Conservation (phyloP, 129 eudicot genomes). For the Dittrichia graveolens region DNA sequence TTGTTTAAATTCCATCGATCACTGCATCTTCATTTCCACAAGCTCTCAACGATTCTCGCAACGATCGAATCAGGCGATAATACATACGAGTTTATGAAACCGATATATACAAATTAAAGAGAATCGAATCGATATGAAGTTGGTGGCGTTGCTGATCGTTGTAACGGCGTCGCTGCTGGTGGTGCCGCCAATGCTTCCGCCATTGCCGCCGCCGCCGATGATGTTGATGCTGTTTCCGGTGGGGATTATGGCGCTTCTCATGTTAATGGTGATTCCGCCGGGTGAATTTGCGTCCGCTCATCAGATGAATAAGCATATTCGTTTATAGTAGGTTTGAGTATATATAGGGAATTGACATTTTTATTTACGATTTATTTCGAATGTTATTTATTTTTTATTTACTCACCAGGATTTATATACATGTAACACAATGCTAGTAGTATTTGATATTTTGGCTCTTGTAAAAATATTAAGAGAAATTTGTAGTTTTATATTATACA, state of each 20-base stretch:
- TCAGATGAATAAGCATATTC: constrained; percentile 20
- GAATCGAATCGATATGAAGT: too few species aligned
- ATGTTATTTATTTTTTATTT: constrained; percentile 7
- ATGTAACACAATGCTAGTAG: background rate
- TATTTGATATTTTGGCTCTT: background rate
- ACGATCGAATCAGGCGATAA: background rate
- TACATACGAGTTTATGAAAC: constrained; percentile 4
- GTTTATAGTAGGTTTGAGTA: constrained; percentile 10
- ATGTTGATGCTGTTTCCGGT: constrained; percentile 61
- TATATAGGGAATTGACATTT: constrained; percentile 13
- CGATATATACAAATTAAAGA: background rate
- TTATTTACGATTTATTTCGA: constrained; percentile 8
- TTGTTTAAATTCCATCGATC: constrained; percentile 16
- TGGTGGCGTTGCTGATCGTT: constrained; percentile 34
- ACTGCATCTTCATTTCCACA: background rate
- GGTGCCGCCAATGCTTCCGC: constrained; percentile 58
- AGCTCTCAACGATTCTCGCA: too few species aligned
- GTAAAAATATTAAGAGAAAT: background rate
- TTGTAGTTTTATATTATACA: background rate
- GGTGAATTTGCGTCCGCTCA: constrained; percentile 23
- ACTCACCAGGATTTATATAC: background rate
- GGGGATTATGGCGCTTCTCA: constrained; percentile 58
- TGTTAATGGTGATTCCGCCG: constrained; percentile 53
- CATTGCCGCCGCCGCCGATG: constrained; percentile 66
- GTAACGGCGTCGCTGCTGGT: constrained; percentile 46